phyloP scores from a whole-genome alignment of 2,329 filamentous ascomycete genomes.

The Byssoonygena ceratinophila region DNA sequence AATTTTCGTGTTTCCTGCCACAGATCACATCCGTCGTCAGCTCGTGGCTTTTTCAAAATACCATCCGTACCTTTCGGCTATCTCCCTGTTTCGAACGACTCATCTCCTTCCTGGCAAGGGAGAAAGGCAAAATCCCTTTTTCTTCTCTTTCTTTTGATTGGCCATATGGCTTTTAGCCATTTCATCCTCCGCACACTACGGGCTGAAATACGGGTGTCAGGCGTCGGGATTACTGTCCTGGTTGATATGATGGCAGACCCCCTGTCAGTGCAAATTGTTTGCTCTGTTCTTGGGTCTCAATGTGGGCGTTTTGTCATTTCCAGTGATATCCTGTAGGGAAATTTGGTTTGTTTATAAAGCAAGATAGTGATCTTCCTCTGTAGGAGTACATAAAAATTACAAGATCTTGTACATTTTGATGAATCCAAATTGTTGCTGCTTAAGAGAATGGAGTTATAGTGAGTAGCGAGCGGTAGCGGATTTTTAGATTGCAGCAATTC shows the following conservation, averaged over 20 bases:
- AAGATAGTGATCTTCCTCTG: neutral
- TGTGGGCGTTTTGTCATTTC: neutral
- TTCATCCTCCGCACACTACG: neutral
- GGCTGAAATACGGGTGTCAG: neutral
- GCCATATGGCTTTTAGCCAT: neutral
- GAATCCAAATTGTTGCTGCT: too few relatives aligned
- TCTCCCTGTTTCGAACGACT: neutral
- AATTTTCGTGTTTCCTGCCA: constrained; percentile 11
- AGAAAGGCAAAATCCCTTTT: too few relatives aligned
- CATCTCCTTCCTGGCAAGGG: neutral
- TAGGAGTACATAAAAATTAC: neutral
- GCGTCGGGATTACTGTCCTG: neutral
- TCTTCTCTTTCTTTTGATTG: too few relatives aligned
- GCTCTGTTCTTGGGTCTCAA: neutral
- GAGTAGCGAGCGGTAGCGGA: too few relatives aligned
- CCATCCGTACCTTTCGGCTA: neutral
- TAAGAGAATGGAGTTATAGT: too few relatives aligned
- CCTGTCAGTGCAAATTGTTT: too few relatives aligned
- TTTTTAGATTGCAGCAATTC: too few relatives aligned
- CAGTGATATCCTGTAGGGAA: constrained; percentile 5
- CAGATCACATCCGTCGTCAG: neutral
- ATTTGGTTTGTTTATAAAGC: neutral
- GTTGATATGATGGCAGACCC: neutral
- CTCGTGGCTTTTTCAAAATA: constrained; percentile 3
- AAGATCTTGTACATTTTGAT: neutral